Evolutionary conservation across 768 basidiomycete species (phyloP).

Genomic region (Termitomyces sp.): DNA sequence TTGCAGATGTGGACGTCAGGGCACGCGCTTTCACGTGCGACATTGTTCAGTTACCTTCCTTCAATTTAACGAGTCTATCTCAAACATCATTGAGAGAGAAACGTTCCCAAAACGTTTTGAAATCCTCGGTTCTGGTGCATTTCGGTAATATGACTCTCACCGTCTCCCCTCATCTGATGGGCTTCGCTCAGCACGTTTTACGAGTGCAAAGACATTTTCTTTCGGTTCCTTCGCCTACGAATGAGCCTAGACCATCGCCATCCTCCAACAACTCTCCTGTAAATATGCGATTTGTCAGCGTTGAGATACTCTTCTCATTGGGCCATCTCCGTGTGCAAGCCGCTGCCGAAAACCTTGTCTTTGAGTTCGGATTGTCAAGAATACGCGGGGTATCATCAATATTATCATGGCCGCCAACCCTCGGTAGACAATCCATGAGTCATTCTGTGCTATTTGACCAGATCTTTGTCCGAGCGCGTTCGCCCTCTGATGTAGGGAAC

Average conservation of each 20-base stretch:
- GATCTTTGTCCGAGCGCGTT: constrained; percentile 58
- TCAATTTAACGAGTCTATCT: constrained; percentile 31
- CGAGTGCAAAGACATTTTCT: constrained; percentile 46
- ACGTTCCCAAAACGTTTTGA: constrained; percentile 28
- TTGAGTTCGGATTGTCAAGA: constrained; percentile 53
- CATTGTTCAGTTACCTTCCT: constrained; percentile 20
- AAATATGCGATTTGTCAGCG: constrained; percentile 15
- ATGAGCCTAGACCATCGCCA: constrained; percentile 6
- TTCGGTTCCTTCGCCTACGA: constrained; percentile 11
- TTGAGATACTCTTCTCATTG: constrained; percentile 42
- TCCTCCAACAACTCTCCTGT: neutral
- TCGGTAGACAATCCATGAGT: constrained; percentile 42
- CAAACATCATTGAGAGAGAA: constrained; percentile 44
- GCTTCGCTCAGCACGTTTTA: constrained; percentile 55
- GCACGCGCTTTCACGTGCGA: constrained; percentile 24
- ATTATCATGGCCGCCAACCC: constrained; percentile 28
- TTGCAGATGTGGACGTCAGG: constrained; percentile 30
- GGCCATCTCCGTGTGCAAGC: constrained; percentile 54
- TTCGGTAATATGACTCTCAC: constrained; percentile 40
- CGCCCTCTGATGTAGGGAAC: constrained; percentile 38
- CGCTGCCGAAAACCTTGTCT: constrained; percentile 66
- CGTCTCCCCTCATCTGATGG: constrained; percentile 58
- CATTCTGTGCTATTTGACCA: constrained; percentile 48
- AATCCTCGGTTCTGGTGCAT: constrained; percentile 34
- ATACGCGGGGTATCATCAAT: constrained; percentile 37